Evolutionary conservation across 2,329 filamentous ascomycete species (phyloP).

Genomic region (Aureobasidium pullulans): DNA sequence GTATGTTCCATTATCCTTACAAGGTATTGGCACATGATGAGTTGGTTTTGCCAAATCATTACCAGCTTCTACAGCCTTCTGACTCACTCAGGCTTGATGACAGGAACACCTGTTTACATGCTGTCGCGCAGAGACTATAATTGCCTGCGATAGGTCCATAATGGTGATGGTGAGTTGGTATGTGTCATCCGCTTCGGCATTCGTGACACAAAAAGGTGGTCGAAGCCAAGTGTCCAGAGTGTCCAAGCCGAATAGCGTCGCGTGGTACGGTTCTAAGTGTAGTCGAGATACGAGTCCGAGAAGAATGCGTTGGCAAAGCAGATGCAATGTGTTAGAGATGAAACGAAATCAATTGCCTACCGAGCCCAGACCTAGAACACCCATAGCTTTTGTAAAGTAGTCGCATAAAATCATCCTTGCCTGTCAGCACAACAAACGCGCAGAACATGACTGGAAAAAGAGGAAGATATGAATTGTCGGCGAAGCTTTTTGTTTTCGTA

Average conservation of each 20-base stretch:
- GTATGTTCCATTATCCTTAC: not conserved
- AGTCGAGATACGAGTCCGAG: not conserved
- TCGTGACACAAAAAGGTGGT: too few relatives aligned
- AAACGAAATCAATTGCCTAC: conserved; percentile 6
- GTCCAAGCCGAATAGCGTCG: not conserved
- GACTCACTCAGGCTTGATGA: not conserved
- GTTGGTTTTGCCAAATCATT: not conserved
- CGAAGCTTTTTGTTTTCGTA: conserved; percentile 14
- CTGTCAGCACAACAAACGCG: conserved; percentile 7
- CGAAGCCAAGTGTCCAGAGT: too few relatives aligned
- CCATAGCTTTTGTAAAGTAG: conserved; percentile 1
- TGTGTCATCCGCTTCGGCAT: too few relatives aligned
- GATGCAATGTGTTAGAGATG: not conserved
- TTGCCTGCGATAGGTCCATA: too few relatives aligned
- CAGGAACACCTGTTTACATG: too few relatives aligned
- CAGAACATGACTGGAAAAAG: conserved; percentile 2
- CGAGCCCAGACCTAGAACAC: conserved; percentile 1
- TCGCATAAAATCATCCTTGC: not conserved
- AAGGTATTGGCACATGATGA: not conserved
- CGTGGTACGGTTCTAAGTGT: not conserved
- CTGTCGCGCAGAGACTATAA: too few relatives aligned
- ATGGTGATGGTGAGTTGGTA: too few relatives aligned
- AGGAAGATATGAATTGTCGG: conserved; percentile 12
- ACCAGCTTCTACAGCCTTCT: not conserved
- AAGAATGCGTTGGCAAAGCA: not conserved